Percentiles rank a stretch among this genome's conserved stretches.
Evolutionary conservation across 1,284 basidiomycete species (phyloP).

Genomic region (Meripilus lineatus): DNA sequence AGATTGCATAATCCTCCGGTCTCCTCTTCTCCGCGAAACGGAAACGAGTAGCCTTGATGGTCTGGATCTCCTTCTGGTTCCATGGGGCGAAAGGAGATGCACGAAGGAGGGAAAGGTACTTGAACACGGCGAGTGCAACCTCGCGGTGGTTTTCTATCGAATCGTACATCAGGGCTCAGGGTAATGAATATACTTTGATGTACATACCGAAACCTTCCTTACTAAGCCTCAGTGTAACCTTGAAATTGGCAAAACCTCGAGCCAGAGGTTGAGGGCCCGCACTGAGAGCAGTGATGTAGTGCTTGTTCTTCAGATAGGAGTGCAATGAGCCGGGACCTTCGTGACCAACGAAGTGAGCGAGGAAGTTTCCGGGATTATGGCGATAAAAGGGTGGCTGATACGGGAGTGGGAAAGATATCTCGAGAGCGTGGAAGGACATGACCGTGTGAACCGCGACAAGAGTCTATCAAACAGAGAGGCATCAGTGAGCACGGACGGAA

Average conservation of each 20-base stretch:
- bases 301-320: conserved; percentile 88
- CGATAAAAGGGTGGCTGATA: conserved; percentile 81
- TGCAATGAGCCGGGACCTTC: conserved; percentile 94
- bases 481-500: too few relatives aligned
- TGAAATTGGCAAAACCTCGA: conserved; percentile 88
- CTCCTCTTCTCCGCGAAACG: conserved; percentile 85
- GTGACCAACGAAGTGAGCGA: conserved; percentile 91
- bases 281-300: conserved; percentile 84
- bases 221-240: conserved; percentile 79
- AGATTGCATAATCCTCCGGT: conserved; percentile 80
- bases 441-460: conserved; percentile 88
- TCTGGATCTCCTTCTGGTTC: conserved; percentile 78
- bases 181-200: conserved; percentile 7
- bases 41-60: conserved; percentile 77
- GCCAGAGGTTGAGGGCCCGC: conserved; percentile 73
- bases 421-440: conserved; percentile 84
- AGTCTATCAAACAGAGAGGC: conserved; percentile 42
- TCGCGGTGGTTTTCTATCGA: conserved; percentile 81
- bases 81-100: conserved; percentile 66
- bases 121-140: conserved; percentile 73
- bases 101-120: conserved; percentile 84
- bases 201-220: conserved; percentile 79
- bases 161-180: too few relatives aligned
- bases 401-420: conserved; percentile 85
- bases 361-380: conserved; percentile 77